Evolutionary conservation across 2,329 filamentous ascomycete species (phyloP).

Genomic region (Calonectria pseudoreteaudii): DNA sequence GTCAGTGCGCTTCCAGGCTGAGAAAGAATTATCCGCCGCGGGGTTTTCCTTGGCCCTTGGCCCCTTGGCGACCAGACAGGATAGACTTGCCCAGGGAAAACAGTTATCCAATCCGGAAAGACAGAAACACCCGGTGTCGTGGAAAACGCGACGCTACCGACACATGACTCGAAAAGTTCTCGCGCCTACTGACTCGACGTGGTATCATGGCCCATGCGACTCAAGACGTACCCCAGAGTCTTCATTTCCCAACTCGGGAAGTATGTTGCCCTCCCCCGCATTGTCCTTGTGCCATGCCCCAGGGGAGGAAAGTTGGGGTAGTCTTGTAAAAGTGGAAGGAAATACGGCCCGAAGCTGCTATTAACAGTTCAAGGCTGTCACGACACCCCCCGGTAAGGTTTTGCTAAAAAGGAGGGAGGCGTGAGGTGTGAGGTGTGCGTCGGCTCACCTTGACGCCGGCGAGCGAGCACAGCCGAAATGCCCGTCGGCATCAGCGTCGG

Average conservation of each 20-base stretch:
- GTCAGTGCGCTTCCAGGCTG: background rate
- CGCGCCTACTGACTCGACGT: background rate
- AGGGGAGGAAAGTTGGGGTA: conserved; percentile 2
- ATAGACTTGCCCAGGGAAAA: background rate
- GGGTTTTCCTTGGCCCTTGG: background rate
- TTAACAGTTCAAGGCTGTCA: background rate
- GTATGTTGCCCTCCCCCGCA: conserved; percentile 14
- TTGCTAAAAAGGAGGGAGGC: background rate
- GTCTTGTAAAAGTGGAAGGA: background rate
- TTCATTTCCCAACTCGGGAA: conserved; percentile 1
- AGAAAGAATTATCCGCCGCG: conserved; percentile 2
- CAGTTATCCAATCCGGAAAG: background rate
- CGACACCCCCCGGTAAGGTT: background rate
- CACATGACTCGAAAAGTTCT: background rate
- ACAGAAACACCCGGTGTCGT: background rate
- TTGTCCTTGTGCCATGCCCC: conserved; percentile 12
- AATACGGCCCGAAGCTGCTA: conserved; percentile 17
- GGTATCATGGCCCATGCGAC: conserved; percentile 7
- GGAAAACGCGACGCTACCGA: background rate
- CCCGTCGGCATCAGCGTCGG: background rate
- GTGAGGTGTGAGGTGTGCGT: background rate
- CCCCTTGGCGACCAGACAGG: background rate
- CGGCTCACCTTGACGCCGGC: conserved; percentile 2
- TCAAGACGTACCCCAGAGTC: conserved; percentile 15
- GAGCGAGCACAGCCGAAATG: conserved; percentile 8